Base-by-base conservation (phyloP, 1,284 basidiomycete genomes). In the Ceratobasidium sp. region DNA sequence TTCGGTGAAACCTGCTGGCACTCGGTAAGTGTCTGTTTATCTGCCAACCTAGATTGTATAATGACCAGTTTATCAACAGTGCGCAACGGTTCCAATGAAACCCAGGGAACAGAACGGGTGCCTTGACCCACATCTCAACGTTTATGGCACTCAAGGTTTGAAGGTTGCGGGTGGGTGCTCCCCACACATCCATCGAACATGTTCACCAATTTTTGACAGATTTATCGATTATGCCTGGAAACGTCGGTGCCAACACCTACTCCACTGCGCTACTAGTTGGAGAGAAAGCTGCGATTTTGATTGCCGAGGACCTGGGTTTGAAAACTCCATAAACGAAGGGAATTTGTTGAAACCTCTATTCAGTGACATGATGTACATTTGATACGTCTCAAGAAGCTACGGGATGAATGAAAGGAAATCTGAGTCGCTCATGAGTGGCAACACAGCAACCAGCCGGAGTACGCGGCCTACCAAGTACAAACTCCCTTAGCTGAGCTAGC, bases 31-130 rank as follows among this genome's bases (percentile, higher is more conserved):
- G 6, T 5, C 37, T 40, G 9, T 6, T 40, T 40, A 6, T 40
- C 37, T 9, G 37, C 37, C 25, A 29, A 29, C 25, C 25, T 29
- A 9, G 5, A 9, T 6, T 40, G 37, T 9, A 6, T 40, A 40
- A 40, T 9, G 9, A 40, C 6, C 37, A 15, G 49, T 17, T 51
- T 51, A 17, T 51, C 19, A 19, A 6, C 9, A 52, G 51, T 52
- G 51, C 43, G 90, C 89, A 19, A 92, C 90, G 0, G 92, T 90
- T 78, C 87, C 89, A 0, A 92, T 92, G 91, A 90, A 89, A 80
- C 84, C 88, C 0, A 85, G 87, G 32, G 85, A 86, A 11, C 76
- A 85, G 70, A 86, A 86, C 4, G 91, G 91, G 11, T 91, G 92
- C 0, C 90, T 92, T 8, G 89, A 92, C 79, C 77, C 86, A 2